Conservation (phyloP, 371 early-diverging fungal species). For the Furculomyces boomerangus region DNA sequence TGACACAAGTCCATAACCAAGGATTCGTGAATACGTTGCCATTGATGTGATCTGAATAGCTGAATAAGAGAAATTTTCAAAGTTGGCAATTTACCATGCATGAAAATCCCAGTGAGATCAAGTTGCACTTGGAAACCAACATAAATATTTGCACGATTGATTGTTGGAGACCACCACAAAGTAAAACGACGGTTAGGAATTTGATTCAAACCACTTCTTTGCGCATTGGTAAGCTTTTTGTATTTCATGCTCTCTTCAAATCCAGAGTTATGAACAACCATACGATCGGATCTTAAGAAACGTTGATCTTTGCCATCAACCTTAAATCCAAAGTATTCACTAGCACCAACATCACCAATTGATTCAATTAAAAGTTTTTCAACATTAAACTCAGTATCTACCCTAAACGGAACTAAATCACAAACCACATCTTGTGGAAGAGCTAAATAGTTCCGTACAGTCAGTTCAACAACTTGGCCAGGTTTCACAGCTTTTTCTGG, state of each 20-base stretch:
- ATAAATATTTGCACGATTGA: constrained; percentile 95
- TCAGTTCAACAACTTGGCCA: background rate
- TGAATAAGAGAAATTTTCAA: constrained; percentile 97
- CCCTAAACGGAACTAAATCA: background rate
- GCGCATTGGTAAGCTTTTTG: constrained; percentile 98
- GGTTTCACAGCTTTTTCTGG: background rate
- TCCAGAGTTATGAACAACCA: constrained; percentile 30
- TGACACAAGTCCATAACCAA: constrained; percentile 85
- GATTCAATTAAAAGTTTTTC: background rate
- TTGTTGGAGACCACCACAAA: constrained; percentile 99
- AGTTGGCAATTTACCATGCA: constrained; percentile 99
- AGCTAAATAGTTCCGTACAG: background rate
- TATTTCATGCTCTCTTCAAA: constrained; percentile 53
- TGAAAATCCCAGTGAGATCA: constrained; percentile 97
- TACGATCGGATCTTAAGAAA: constrained; percentile 23
- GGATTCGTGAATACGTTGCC: constrained; percentile 99
- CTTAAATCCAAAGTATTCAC: constrained; percentile 26
- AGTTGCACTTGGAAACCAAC: constrained; percentile 99
- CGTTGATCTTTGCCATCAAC: constrained; percentile 25
- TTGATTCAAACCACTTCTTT: constrained; percentile 92
- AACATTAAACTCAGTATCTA: background rate
- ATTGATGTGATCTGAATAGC: constrained; percentile 98
- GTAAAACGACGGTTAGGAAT: constrained; percentile 99
- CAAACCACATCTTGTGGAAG: background rate
- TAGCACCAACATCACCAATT: background rate